Percentiles rank a stretch among this genome's conserved stretches.
Conservation (phyloP, 2,329 filamentous ascomycete species). For the Parastagonospora avenae region DNA sequence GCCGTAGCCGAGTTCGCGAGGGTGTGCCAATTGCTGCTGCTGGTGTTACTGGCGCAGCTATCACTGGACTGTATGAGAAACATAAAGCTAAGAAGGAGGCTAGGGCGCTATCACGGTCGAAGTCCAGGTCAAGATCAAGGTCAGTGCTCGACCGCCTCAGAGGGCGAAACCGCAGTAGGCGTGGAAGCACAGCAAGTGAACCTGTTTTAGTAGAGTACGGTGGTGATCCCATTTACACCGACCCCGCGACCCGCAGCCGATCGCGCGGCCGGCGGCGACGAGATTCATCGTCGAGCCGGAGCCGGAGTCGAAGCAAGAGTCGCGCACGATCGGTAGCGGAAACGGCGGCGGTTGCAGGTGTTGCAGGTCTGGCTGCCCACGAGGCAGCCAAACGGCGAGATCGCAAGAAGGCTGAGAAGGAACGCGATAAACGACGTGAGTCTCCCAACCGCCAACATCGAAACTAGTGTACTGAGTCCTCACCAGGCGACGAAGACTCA, state of each 20-base stretch:
- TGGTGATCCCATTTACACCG: constrained; percentile 64
- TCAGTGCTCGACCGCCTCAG: constrained; percentile 50
- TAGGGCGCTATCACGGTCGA: constrained; percentile 52
- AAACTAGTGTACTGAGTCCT: constrained; percentile 23
- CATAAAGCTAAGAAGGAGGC: constrained; percentile 64
- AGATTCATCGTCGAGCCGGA: constrained; percentile 46
- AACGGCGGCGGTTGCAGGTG: constrained; percentile 63
- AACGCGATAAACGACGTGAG: constrained; percentile 58
- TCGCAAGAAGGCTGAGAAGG: constrained; percentile 60
- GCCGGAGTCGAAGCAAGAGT: constrained; percentile 53
- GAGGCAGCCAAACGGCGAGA: constrained; percentile 63
- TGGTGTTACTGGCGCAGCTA: constrained; percentile 64
- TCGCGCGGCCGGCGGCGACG: constrained; percentile 48
- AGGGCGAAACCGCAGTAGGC: constrained; percentile 42
- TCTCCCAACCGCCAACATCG: constrained; percentile 20
- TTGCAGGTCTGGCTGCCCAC: constrained; percentile 62
- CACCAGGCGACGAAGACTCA: constrained; percentile 42
- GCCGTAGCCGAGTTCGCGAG: constrained; percentile 60
- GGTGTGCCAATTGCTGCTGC: constrained; percentile 66
- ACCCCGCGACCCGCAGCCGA: constrained; percentile 48
- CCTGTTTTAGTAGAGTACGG: constrained; percentile 68
- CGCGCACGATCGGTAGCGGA: constrained; percentile 59
- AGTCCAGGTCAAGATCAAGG: constrained; percentile 52
- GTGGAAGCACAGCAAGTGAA: constrained; percentile 52
- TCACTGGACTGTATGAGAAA: constrained; percentile 67